These are phyloP conservation scores for Microcyclosporella mali DNA, from an alignment of 2,329 filamentous ascomycete species.

Conservation along the genomic window DNA sequence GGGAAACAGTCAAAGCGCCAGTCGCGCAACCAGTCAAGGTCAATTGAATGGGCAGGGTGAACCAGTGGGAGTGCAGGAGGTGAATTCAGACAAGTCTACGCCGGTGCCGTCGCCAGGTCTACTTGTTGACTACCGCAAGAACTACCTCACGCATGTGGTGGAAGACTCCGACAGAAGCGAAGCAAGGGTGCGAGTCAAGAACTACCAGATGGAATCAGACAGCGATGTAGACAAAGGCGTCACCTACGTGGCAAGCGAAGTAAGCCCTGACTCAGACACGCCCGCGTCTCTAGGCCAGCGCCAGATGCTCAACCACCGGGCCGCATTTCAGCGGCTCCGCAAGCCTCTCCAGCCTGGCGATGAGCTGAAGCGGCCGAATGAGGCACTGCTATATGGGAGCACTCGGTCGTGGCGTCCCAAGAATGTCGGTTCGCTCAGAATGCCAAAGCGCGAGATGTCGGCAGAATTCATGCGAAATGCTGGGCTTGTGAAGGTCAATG, in stretches of 20 bases:
- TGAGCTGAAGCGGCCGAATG: slow-evolving; percentile 16
- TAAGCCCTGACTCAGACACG: slow-evolving; percentile 5
- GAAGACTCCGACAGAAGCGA: slow-evolving; percentile 8
- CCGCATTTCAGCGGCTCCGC: slow-evolving; percentile 14
- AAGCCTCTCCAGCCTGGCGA: slow-evolving; percentile 19
- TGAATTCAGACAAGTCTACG: neutral
- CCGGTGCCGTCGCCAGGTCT: too few relatives aligned
- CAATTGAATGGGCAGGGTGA: neutral
- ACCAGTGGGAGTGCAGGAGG: neutral
- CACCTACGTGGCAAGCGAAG: slow-evolving; percentile 8
- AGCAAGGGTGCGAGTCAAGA: slow-evolving; percentile 10
- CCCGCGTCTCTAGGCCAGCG: slow-evolving; percentile 9
- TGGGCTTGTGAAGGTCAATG: slow-evolving; percentile 4
- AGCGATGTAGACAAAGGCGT: slow-evolving; percentile 14
- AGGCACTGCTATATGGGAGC: slow-evolving; percentile 13
- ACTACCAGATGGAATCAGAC: slow-evolving; percentile 18
- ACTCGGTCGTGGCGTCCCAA: slow-evolving; percentile 8
- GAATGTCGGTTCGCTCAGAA: slow-evolving; percentile 1
- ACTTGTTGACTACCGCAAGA: too few relatives aligned
- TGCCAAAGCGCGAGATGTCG: slow-evolving; percentile 16
- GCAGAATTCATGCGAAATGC: slow-evolving; percentile 17
- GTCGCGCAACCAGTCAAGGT: neutral
- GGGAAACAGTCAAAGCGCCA: slow-evolving; percentile 13
- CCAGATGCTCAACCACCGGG: slow-evolving; percentile 11
- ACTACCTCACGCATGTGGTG: neutral